Percentiles rank a stretch among this genome's conserved stretches.
Evolutionary conservation across 169 alveolate genomes (phyloP).

Genomic region (Eimeria mitis): DNA sequence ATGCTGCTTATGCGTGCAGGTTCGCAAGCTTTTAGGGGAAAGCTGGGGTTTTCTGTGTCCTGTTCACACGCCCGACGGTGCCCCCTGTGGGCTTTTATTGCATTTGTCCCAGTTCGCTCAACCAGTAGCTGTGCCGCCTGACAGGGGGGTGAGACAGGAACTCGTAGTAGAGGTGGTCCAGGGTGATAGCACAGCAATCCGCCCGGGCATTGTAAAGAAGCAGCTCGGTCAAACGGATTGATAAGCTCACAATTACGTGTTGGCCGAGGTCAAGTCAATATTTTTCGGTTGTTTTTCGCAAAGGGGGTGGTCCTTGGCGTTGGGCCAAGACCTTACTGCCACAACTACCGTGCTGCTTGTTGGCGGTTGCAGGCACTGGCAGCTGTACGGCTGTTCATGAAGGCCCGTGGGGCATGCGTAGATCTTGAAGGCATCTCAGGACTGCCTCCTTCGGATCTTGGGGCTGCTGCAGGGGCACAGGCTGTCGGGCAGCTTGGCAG

Average conservation of each 20-base stretch:
- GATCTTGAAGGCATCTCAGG: conserved; percentile 78
- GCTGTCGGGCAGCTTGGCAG: conserved; percentile 1
- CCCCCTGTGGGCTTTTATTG: conserved; percentile 99
- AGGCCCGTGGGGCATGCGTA: conserved; percentile 73
- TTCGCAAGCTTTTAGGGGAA: conserved; percentile 99
- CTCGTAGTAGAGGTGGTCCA: background rate
- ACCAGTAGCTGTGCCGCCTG: conserved; percentile 80
- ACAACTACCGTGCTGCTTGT: background rate
- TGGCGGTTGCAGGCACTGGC: conserved; percentile 76
- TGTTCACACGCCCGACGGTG: conserved; percentile 99
- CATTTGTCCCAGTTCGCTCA: conserved; percentile 92
- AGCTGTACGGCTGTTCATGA: conserved; percentile 61
- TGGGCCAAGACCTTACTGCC: background rate
- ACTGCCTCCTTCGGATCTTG: conserved; percentile 76
- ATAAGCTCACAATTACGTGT: background rate
- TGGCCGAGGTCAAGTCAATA: background rate
- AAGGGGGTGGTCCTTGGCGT: background rate
- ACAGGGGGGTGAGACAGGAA: conserved; percentile 41
- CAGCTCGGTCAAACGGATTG: background rate
- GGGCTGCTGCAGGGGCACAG: conserved; percentile 56
- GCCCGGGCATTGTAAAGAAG: background rate
- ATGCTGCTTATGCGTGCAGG: conserved; percentile 76
- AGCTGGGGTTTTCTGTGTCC: conserved; percentile 99
- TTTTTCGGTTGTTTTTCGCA: background rate
- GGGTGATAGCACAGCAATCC: background rate